These are phyloP conservation scores for Steccherinum ochraceum DNA, from an alignment of 768 basidiomycete genomes.

Conservation along the genomic window DNA sequence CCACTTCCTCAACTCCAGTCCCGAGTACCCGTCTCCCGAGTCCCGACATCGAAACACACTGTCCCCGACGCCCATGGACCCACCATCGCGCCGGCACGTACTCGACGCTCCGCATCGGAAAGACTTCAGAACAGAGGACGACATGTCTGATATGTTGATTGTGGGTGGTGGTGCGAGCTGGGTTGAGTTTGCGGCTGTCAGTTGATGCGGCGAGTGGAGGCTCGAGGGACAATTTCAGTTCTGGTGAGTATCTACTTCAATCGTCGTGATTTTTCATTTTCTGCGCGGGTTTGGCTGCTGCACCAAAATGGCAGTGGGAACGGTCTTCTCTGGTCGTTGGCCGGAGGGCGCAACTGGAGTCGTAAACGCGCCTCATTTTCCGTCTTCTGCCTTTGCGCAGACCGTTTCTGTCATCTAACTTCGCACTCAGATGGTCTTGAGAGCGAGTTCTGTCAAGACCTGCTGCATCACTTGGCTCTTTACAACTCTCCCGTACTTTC, in stretches of 20 bases:
- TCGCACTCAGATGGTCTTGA: too few relatives aligned
- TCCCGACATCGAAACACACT: constrained; percentile 57
- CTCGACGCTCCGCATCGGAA: constrained; percentile 49
- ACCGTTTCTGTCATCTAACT: background rate
- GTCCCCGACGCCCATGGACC: constrained; percentile 75
- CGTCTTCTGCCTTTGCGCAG: background rate
- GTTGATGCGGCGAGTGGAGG: constrained; percentile 92
- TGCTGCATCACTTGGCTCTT: too few relatives aligned
- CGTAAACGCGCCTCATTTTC: background rate
- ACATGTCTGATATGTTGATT: constrained; percentile 73
- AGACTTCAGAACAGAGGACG: constrained; percentile 16
- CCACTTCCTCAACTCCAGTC: constrained; percentile 70
- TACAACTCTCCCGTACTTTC: too few relatives aligned
- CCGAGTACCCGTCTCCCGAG: constrained; percentile 58
- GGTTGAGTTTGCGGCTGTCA: constrained; percentile 90
- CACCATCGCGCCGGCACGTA: constrained; percentile 65
- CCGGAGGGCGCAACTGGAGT: too few relatives aligned
- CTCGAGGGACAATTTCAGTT: constrained; percentile 84
- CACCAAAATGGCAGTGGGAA: background rate
- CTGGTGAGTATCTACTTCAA: constrained; percentile 43
- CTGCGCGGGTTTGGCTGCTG: background rate
- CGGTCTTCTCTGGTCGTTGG: background rate
- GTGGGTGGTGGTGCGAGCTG: constrained; percentile 96
- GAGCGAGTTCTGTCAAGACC: too few relatives aligned
- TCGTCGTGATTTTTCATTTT: background rate